A percentile compares a stretch with the other conserved stretches of the same genome.
These are phyloP conservation scores for Ascosphaera pollenicola DNA, from an alignment of 2,329 filamentous ascomycete species.

Conservation along the genomic window DNA sequence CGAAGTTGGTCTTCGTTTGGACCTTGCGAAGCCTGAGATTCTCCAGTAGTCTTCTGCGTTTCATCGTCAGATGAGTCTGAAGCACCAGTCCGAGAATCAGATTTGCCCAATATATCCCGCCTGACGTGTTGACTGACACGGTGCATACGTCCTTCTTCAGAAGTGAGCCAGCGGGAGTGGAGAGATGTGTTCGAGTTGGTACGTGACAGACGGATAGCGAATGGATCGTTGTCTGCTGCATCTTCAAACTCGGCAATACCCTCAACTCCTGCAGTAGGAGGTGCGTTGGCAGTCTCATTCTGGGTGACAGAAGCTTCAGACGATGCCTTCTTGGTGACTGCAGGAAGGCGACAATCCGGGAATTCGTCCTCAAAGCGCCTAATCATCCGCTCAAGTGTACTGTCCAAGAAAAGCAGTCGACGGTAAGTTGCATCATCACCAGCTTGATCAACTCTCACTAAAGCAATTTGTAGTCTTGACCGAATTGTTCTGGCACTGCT, in stretches of 20 bases:
- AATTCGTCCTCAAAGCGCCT: constrained; percentile 92
- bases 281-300: constrained; percentile 22
- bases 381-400: constrained; percentile 77
- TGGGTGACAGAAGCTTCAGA: constrained; percentile 9
- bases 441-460: constrained; percentile 49
- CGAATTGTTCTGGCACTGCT: constrained; percentile 77
- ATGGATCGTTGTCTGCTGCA: constrained; percentile 21
- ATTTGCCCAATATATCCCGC: constrained; percentile 33
- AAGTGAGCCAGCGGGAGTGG: constrained; percentile 38
- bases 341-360: constrained; percentile 51
- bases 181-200: constrained; percentile 46
- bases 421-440: constrained; percentile 58
- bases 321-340: constrained; percentile 14
- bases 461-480: constrained; percentile 56
- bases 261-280: constrained; percentile 13
- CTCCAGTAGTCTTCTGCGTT: constrained; percentile 21
- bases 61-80: neutral
- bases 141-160: constrained; percentile 50
- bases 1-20: constrained; percentile 21
- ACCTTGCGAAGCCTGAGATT: constrained; percentile 20
- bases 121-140: constrained; percentile 45
- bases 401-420: constrained; percentile 65
- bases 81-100: constrained; percentile 11
- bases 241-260: constrained; percentile 10
- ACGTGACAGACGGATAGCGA: constrained; percentile 29